Evolutionary conservation across 2,329 filamentous ascomycete species (phyloP).

Genomic region (Corynespora cassiicola): DNA sequence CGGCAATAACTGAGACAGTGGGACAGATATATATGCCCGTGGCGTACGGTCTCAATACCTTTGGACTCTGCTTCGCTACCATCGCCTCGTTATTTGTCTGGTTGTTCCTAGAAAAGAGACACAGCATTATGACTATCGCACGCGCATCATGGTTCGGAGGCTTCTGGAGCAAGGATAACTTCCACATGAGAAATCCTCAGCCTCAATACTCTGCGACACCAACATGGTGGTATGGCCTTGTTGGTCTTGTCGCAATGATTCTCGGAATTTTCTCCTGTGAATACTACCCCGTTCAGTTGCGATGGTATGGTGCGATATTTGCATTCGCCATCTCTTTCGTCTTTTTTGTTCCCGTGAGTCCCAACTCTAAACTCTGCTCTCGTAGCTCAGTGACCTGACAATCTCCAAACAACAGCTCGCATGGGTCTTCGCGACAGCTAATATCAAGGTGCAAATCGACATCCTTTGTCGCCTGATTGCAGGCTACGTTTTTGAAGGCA

Average conservation of each 20-base stretch:
- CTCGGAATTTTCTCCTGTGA: conserved; percentile 7
- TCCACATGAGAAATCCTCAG: neutral
- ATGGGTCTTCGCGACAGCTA: conserved; percentile 5
- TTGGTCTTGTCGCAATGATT: neutral
- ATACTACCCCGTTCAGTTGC: conserved; percentile 6
- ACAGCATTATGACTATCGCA: conserved; percentile 2
- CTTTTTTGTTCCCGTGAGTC: conserved; percentile 2
- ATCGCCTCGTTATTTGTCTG: conserved; percentile 3
- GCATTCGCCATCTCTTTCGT: conserved; percentile 5
- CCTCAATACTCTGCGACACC: neutral
- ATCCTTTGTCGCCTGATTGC: conserved; percentile 7
- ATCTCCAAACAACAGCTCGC: neutral
- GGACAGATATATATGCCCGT: conserved; percentile 2
- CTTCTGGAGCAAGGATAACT: too few species aligned
- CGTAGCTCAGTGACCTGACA: neutral
- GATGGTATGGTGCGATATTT: conserved; percentile 6
- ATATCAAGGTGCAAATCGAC: conserved; percentile 7
- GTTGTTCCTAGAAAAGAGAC: conserved; percentile 4
- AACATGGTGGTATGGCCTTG: conserved; percentile 4
- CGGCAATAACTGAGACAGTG: too few species aligned
- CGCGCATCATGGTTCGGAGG: neutral
- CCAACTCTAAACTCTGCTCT: neutral
- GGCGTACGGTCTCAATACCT: conserved; percentile 5
- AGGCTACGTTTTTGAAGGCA: conserved; percentile 4
- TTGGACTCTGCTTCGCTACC: conserved; percentile 5